Percentiles rank a stretch among this genome's conserved stretches.
These are phyloP conservation scores for Kluyveromyces wickerhamii DNA, from an alignment of 805 yeast species.

Conservation along the genomic window DNA sequence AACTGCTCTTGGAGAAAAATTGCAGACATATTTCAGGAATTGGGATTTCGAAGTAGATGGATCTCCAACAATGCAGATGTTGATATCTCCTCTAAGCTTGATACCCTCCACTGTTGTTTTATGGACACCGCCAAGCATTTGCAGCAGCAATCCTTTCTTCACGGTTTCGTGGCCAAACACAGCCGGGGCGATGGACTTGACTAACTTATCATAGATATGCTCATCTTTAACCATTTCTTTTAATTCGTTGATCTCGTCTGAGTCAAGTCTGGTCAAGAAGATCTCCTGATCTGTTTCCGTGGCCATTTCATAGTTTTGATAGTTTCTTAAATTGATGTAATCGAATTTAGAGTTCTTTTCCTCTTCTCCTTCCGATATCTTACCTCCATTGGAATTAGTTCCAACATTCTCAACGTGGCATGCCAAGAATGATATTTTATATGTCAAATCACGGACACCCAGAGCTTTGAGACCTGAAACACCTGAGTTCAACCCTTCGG, in stretches of 20 bases:
- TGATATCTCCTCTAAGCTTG: constrained; percentile 91
- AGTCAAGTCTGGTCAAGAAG: constrained; percentile 68
- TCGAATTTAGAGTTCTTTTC: constrained; percentile 6
- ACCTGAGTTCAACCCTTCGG: constrained; percentile 72
- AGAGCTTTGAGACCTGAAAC: constrained; percentile 80
- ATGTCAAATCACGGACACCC: constrained; percentile 94
- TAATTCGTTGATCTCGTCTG: constrained; percentile 75
- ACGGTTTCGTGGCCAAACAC: constrained; percentile 93
- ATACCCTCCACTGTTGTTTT: constrained; percentile 91
- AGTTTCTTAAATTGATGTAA: constrained; percentile 13
- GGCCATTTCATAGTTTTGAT: constrained; percentile 22
- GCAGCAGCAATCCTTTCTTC: constrained; percentile 84
- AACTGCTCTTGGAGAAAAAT: constrained; percentile 87
- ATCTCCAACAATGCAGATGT: constrained; percentile 94
- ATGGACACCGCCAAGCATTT: constrained; percentile 92
- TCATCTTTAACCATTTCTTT: constrained; percentile 87
- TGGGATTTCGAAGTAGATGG: constrained; percentile 97
- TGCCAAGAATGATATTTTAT: constrained; percentile 84
- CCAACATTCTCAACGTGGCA: constrained; percentile 74
- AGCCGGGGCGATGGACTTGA: constrained; percentile 87
- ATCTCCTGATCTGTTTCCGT: constrained; percentile 67
- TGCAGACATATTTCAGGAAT: constrained; percentile 85
- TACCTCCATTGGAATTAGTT: constrained; percentile 16
- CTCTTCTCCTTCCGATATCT: constrained; percentile 14
- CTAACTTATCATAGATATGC: constrained; percentile 75